Conservation (phyloP, 352 stramenopile species). For the Phytophthora constricta region DNA sequence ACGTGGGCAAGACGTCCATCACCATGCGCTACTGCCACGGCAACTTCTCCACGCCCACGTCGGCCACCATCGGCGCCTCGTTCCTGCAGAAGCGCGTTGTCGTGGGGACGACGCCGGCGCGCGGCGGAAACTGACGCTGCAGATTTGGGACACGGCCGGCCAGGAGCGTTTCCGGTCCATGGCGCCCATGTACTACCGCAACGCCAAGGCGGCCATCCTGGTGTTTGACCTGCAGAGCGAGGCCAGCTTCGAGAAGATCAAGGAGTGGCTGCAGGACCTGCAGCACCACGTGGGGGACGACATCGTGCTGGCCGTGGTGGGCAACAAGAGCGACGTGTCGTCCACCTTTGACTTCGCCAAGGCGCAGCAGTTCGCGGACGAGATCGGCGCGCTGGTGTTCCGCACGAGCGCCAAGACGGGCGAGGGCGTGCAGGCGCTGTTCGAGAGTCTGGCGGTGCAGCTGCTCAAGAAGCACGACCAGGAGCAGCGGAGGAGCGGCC, state of each 20-base stretch:
- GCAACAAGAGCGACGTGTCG: slow-evolving; percentile 83
- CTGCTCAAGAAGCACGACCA: slow-evolving; percentile 83
- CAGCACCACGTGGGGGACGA: slow-evolving; percentile 81
- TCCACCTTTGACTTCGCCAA: slow-evolving; percentile 72
- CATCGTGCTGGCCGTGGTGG: slow-evolving; percentile 83
- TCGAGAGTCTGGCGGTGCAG: slow-evolving; percentile 73
- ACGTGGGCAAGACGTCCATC: slow-evolving; percentile 91
- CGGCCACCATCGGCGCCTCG: slow-evolving; percentile 85
- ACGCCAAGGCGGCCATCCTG: slow-evolving; percentile 88
- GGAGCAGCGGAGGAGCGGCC: slow-evolving; percentile 53
- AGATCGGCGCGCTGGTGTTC: slow-evolving; percentile 87
- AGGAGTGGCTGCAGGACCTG: slow-evolving; percentile 87
- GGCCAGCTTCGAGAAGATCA: slow-evolving; percentile 86
- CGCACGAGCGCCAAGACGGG: slow-evolving; percentile 84
- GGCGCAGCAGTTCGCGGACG: slow-evolving; percentile 74
- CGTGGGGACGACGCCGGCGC: slow-evolving; percentile 54
- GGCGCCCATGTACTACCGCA: slow-evolving; percentile 92
- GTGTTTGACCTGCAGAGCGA: slow-evolving; percentile 86
- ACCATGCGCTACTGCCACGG: slow-evolving; percentile 90
- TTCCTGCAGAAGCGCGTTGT: slow-evolving; percentile 89
- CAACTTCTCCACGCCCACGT: slow-evolving; percentile 85
- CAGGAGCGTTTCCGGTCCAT: slow-evolving; percentile 82
- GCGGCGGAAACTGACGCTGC: slow-evolving; percentile 84
- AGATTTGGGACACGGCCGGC: slow-evolving; percentile 82
- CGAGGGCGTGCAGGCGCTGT: slow-evolving; percentile 76